These are phyloP conservation scores for Cochlearia excelsa DNA, from an alignment of 345 rosid genomes.

Conservation along the genomic window DNA sequence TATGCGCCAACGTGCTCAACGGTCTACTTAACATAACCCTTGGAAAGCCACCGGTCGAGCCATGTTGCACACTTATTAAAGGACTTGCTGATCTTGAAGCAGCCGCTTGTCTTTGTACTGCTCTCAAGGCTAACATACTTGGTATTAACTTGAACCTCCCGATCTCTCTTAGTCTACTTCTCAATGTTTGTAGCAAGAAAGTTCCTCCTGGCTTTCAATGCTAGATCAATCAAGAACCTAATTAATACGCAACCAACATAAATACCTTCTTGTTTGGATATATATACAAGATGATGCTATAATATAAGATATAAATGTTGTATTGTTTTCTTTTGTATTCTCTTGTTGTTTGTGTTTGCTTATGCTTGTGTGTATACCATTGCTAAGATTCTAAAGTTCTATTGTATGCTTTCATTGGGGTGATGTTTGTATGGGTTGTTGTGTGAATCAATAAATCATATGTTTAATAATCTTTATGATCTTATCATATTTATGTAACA, in stretches of 20 bases:
- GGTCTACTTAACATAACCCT: constrained; percentile 39
- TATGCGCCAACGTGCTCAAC: constrained; percentile 43
- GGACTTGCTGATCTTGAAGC: constrained; percentile 53
- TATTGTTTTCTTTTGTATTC: constrained; percentile 3
- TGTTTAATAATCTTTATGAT: background rate
- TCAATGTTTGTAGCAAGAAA: constrained; percentile 23
- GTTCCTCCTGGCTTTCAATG: constrained; percentile 45
- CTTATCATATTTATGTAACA: background rate
- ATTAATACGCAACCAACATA: constrained; percentile 17
- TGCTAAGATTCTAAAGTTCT: constrained; percentile 2
- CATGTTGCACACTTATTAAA: constrained; percentile 44
- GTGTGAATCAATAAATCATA: constrained; percentile 17
- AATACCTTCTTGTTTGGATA: constrained; percentile 16
- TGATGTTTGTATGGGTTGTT: constrained; percentile 6
- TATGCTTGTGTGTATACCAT: background rate
- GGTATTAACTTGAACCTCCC: constrained; percentile 49
- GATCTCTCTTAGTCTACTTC: constrained; percentile 33
- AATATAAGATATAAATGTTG: background rate
- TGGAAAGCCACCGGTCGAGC: constrained; percentile 42
- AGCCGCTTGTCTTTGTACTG: constrained; percentile 34
- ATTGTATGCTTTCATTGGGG: constrained; percentile 10
- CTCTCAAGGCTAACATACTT: constrained; percentile 39
- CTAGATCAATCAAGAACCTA: constrained; percentile 21
- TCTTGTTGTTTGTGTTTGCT: background rate
- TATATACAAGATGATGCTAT: constrained; percentile 4